Percentiles rank a stretch among this genome's conserved stretches.
Evolutionary conservation across 257 asterid genomes (phyloP).

Genomic region (Ocimum tenuiflorum): DNA sequence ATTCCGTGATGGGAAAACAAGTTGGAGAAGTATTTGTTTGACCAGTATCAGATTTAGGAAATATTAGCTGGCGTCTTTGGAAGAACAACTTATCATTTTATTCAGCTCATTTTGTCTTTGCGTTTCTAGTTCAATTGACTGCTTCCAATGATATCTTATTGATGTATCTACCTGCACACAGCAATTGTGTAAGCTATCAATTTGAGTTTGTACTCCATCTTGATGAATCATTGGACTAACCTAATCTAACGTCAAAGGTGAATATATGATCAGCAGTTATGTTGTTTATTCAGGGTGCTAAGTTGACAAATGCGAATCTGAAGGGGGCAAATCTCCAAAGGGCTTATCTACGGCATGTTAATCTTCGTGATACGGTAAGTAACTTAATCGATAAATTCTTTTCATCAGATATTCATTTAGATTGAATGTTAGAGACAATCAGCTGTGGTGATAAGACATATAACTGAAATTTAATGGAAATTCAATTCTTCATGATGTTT

Average conservation of each 20-base stretch:
- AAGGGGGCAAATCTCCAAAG: conserved; percentile 95
- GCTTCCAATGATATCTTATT: background rate
- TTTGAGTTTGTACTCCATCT: background rate
- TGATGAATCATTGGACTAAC: background rate
- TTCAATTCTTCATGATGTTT: background rate
- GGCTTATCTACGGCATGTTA: conserved; percentile 81
- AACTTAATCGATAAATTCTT: background rate
- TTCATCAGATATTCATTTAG: background rate
- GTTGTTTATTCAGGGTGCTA: conserved; percentile 59
- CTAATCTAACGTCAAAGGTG: background rate
- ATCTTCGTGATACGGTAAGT: conserved; percentile 85
- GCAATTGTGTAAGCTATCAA: background rate
- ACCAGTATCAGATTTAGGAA: background rate
- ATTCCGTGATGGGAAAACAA: background rate
- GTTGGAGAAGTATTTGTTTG: background rate
- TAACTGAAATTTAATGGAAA: background rate
- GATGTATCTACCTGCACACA: background rate
- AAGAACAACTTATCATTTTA: background rate
- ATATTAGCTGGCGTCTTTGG: background rate
- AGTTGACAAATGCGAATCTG: conserved; percentile 73
- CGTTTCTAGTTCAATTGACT: background rate
- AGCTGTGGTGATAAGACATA: background rate
- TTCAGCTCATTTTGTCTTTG: too few relatives aligned
- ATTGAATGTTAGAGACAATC: background rate
- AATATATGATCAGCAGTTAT: background rate